These are phyloP conservation scores for Adiantum capillusveneris DNA, from an alignment of 75 land plant species.

Conservation along the genomic window DNA sequence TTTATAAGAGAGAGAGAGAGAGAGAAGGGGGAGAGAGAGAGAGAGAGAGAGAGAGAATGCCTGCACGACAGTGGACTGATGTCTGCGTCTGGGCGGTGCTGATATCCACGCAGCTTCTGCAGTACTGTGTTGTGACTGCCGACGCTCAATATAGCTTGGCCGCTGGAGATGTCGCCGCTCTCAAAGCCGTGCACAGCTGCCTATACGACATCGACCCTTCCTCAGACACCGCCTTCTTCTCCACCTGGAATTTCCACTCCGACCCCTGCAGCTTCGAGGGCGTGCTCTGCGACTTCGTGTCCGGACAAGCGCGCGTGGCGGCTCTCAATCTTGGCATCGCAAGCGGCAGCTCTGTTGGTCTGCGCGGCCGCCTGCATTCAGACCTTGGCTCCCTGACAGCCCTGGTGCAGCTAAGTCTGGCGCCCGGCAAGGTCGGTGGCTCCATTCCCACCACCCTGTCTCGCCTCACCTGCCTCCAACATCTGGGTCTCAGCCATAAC, in stretches of 20 bases:
- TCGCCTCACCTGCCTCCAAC: slow-evolving; percentile 7
- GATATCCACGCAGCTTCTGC: too few species aligned
- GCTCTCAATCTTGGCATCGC: slow-evolving; percentile 9
- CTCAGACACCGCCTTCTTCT: not conserved
- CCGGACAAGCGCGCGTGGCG: not conserved
- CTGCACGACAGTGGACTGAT: too few species aligned
- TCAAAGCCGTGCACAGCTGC: too few species aligned
- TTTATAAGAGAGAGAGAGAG: too few species aligned
- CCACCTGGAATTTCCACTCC: slow-evolving; percentile 6
- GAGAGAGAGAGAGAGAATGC: too few species aligned
- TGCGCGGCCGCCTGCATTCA: slow-evolving; percentile 1
- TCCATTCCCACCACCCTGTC: slow-evolving; percentile 2
- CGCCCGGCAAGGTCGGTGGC: slow-evolving; percentile 7
- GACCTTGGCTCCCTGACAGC: slow-evolving; percentile 3
- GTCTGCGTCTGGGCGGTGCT: too few species aligned
- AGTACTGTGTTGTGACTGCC: too few species aligned
- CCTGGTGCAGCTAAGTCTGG: not conserved
- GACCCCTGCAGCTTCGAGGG: slow-evolving; percentile 14
- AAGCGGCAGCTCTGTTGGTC: slow-evolving; percentile 1
- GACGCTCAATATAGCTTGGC: too few species aligned
- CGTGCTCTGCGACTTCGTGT: slow-evolving; percentile 4
- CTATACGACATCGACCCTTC: not conserved
- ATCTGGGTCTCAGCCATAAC: slow-evolving; percentile 15
- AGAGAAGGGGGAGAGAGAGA: too few species aligned
- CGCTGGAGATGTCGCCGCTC: too few species aligned